Evolutionary conservation across 140 eudicot genomes (phyloP), one percentile per base, ranked within the genome.

Genomic region (Flaveria floridana): DNA sequence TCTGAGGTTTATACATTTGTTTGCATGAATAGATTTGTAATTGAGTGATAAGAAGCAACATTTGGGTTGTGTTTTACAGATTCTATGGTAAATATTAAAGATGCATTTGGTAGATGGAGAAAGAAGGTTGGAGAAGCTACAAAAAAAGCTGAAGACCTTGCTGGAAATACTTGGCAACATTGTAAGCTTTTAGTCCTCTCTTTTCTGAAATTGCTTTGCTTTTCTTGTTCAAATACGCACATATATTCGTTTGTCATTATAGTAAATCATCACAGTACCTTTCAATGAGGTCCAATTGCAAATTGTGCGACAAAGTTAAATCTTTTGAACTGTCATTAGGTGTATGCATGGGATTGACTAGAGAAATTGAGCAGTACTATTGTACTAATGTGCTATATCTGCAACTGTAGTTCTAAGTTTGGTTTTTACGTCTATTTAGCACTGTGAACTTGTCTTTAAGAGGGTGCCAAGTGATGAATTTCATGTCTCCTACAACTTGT

Each of bases 161-260:
- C 97, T 1, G 98, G 98, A 20, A 93, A 93, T 78, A 93, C 98
- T 51, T 93, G 98, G 98, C 98, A 90, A 81, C 98, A 93, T 77
- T 83, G 98, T 93, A 79, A 85, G 96, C 50, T 58, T 21, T 68
- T 6, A 4, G 8, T 64, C 21, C 30, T n/a, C 28, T 61, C 0
- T n/a, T 12, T 28, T 30, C 20, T 28, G 52, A 26, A 0, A 6
- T 20, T 58, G 23, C 9, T 13, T 74, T 20, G 6, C 12, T 21
- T 20, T 46, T 71, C 34, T n/a, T 42, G 4, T 78, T 7, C 10
- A 11, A 42, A 11, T 37, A 15, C 5, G 3, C 26, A 8, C 9
- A 63, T 76, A 26, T 19, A 21, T 21, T 42, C 19, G 57, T 30
- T 23, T 71, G 3, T 16, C 37, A 4, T 30, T 30, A 30, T 30